Base-by-base conservation (phyloP, 371 early-diverging fungal species). In the Circinella umbellata region DNA sequence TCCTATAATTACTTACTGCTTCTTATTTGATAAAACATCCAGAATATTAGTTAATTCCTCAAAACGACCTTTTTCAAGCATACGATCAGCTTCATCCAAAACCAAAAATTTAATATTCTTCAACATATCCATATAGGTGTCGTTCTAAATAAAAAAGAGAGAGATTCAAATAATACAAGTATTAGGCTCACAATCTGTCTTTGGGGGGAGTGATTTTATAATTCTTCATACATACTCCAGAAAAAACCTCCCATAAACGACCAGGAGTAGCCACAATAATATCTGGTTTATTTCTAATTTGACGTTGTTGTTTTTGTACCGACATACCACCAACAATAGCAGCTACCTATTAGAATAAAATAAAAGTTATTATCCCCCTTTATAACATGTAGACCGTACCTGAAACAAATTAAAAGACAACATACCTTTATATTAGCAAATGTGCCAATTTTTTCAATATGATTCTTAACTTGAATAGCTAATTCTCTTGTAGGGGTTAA, bases 191-290 rank as follows among this genome's bases (percentile, higher is more conserved):
- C 27, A 27, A 27, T 27, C 27, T 27, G 27, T 27, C 27, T 27
- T 27, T 27, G 27, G 2, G 2, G 42, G 3, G 9, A 3, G 42
- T 9, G 42, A 39, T 39, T 39, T 42, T 42, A 11, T 42, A 9
- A 9, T 9, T 42, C 42, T 42, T 34, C 5, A 34, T 34, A 18
- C 11, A 27, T 57, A 86, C 91, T 71, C 91, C 89, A 4, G 91
- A 88, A 64, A 95, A 87, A 18, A 99, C 74, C 70, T 99, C 97
- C 94, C 94, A 94, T 60, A 99, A 84, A 73, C 99, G 94, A 46
- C 99, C 99, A 0, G 99, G 99, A 4, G 99, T 99, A 11, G 97
- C 99, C 11, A 99, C 92, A 68, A 99, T 85, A 42, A 99, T 90
- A 72, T 97, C 91, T 0, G 95, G 94, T 15, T 81, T 77, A 11